Evolutionary conservation across 176 grass and related monocot species (phyloP), one percentile per base, ranked within the genome.

Genomic region (Eragrostis curvula): DNA sequence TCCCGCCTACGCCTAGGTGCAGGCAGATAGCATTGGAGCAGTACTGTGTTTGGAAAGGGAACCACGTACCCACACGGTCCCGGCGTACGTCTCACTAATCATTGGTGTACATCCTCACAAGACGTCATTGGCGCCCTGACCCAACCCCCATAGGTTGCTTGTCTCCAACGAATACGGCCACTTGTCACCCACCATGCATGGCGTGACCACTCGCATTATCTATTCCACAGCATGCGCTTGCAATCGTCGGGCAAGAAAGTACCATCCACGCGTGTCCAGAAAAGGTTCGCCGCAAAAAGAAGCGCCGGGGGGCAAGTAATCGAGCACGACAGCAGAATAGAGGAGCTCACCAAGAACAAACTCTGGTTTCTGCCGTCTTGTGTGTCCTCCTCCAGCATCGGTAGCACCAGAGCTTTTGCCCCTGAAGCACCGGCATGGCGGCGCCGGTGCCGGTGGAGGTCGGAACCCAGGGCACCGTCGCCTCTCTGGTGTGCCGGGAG

Each of bases 401-500:
- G 8, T 44, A 50, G 5, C 49, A 32, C 16, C 20, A 17, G 56
- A 76, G 9, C 42, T 60, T 32, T 16, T n/a, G 28, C 45, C 12
- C 14, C 5, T 5, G 3, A 7, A 6, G 57, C 18, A 21, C 24
- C 8, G 74, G 48, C 58, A 85, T 80, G 82, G 62, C 74, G 20
- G 21, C 30, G 47, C 85, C 62, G 51, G 43, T 40, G 32, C 88
- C 73, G 40, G 85, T 91, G 45, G 84, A 87, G 70, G 85, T 91
- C 15, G 81, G 89, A 32, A 74, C 80, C 5, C 81, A 62, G 85
- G 89, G 89, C 63, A 91, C 81, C 5, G 56, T 91, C 7, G 70
- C 70, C 7, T 81, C 80, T 27, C 59, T 91, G 20, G 70, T 91
- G 71, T 80, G 46, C 14, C 85, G 66, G 42, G 89, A 84, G 81